Base-by-base conservation (phyloP, 495 filamentous ascomycete species). In the Extremus antarcticus region DNA sequence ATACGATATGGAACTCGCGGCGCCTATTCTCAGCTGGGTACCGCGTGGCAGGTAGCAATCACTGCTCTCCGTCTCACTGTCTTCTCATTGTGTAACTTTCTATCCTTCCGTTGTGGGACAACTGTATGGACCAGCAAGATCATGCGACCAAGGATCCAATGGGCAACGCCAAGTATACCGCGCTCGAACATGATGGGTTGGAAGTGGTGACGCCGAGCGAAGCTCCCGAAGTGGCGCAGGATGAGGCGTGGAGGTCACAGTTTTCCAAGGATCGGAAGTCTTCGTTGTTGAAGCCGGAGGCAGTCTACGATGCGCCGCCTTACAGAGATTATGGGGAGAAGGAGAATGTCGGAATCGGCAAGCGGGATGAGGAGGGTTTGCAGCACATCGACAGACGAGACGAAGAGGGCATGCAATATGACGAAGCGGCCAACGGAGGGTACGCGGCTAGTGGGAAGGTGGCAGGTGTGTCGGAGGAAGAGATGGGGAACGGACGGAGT, bases 181-280 rank as follows among this genome's bases (percentile, higher is more conserved):
- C 49, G 49, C 55, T 57, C 15, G 48, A 57, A 3, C 55, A 57
- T 47, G 25, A 48, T 1, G 55, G 40, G 2, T 35, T 53, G 20
- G 55, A 57, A 23, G 55, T 57, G 19, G 21, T 38, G n/a, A 15
- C 15, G 29, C 22, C 3, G 17, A 3, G 3, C 9, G 50, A 57
- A 9, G 55, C 32, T 9, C 55, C 55, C 9, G 55, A 57, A 24
- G 55, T 57, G 1, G 48, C 51, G 7, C 38, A 25, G 8, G 47
- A n/a, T 21, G 19, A 23, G 17, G 4, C 21, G 3, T 24, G 20
- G 46, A 10, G 11, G 20, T 4, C 4, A 15, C 46, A 23, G 10
- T 48, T 25, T 15, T 7, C 46, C 46, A 16, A 24, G 17, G 20
- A 48, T 21, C n/a, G 54, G 48, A n/a, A 47, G 22, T 51, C 54